phyloP scores from a whole-genome alignment of 2,329 filamentous ascomycete genomes.

The Pseudohalonectria lignicola region DNA sequence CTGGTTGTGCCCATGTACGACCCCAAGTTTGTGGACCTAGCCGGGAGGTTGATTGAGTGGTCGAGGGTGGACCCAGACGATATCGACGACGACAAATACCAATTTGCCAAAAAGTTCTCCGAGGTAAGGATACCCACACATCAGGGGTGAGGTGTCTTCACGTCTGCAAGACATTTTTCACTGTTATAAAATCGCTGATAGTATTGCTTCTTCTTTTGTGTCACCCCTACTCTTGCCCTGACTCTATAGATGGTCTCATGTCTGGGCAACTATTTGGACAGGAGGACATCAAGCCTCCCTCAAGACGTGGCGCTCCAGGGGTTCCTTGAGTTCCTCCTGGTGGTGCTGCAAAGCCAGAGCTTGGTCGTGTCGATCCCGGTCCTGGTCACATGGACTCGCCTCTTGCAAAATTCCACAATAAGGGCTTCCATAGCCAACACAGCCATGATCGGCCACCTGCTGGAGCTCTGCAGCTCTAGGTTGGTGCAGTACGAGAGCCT shows the following conservation, averaged over 20 bases:
- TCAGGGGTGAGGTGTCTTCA: background rate
- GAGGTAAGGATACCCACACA: slow-evolving; percentile 48
- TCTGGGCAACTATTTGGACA: slow-evolving; percentile 73
- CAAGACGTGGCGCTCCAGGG: slow-evolving; percentile 53
- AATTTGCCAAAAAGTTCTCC: slow-evolving; percentile 84
- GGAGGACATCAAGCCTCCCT: slow-evolving; percentile 59
- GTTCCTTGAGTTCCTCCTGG: slow-evolving; percentile 70
- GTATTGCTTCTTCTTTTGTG: background rate
- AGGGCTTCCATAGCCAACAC: slow-evolving; percentile 50
- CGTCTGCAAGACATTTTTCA: too few species aligned
- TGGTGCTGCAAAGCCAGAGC: slow-evolving; percentile 74
- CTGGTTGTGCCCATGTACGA: slow-evolving; percentile 73
- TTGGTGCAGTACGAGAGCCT: slow-evolving; percentile 81
- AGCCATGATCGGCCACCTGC: slow-evolving; percentile 59
- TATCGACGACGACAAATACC: slow-evolving; percentile 84
- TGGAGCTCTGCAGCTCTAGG: slow-evolving; percentile 74
- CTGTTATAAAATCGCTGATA: too few species aligned
- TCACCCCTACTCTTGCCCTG: background rate
- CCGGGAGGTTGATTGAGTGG: slow-evolving; percentile 69
- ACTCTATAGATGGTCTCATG: slow-evolving; percentile 75
- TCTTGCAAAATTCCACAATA: slow-evolving; percentile 63
- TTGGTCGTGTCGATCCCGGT: slow-evolving; percentile 89
- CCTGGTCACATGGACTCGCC: slow-evolving; percentile 77
- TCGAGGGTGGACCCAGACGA: slow-evolving; percentile 68
- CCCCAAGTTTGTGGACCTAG: slow-evolving; percentile 57